These are phyloP conservation scores for Phoma sp. DNA, from an alignment of 2,329 filamentous ascomycete species.

Conservation along the genomic window DNA sequence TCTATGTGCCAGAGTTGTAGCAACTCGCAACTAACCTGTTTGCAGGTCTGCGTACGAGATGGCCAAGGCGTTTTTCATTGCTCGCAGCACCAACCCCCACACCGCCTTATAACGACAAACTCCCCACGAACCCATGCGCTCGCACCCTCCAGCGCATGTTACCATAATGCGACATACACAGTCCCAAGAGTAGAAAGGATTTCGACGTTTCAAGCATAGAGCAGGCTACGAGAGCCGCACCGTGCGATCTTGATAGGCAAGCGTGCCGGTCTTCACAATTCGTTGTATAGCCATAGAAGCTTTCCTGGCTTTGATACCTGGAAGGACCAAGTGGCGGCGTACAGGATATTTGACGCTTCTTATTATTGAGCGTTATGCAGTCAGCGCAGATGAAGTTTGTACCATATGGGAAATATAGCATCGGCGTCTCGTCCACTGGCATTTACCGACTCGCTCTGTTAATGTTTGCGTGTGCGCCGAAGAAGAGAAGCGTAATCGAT, in stretches of 20 bases:
- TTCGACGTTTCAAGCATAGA: conserved; percentile 25
- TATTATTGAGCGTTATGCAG: conserved; percentile 32
- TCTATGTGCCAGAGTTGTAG: conserved; percentile 8
- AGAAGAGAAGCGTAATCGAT: conserved; percentile 43
- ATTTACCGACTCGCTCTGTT: conserved; percentile 1
- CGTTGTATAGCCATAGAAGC: conserved; percentile 40
- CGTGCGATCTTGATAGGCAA: conserved; percentile 20
- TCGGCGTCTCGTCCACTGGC: conserved; percentile 17
- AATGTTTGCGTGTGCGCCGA: not conserved
- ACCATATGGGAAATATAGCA: conserved; percentile 37
- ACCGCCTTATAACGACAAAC: conserved; percentile 28
- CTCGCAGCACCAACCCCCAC: conserved; percentile 41
- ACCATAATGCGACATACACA: conserved; percentile 21
- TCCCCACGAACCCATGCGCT: conserved; percentile 6
- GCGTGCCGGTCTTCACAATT: conserved; percentile 26
- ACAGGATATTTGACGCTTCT: conserved; percentile 30
- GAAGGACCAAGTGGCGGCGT: conserved; percentile 37
- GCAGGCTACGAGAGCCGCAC: conserved; percentile 17
- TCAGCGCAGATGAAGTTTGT: conserved; percentile 35
- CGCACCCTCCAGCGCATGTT: not conserved
- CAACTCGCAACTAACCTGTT: conserved; percentile 14
- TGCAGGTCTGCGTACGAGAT: conserved; percentile 70
- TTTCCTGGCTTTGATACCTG: conserved; percentile 26
- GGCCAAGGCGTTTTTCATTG: conserved; percentile 71
- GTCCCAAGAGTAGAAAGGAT: conserved; percentile 18